Percentiles rank a stretch among this genome's conserved stretches.
Evolutionary conservation across 1,284 basidiomycete species (phyloP).

Genomic region (Ustilago cynodontis): DNA sequence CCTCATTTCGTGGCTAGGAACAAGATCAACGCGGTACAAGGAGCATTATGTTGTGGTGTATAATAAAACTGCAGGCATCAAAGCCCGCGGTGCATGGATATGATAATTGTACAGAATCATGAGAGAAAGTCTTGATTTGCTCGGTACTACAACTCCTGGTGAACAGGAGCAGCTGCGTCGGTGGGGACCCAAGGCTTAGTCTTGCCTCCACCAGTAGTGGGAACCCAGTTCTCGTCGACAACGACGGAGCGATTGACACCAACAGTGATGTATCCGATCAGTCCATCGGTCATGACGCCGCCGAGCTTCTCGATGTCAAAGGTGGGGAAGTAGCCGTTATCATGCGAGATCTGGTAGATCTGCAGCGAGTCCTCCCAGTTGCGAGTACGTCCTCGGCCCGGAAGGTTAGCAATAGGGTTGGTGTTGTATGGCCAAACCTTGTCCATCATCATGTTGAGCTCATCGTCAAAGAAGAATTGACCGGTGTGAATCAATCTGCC

Average conservation of each 20-base stretch:
- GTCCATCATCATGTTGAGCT: conserved; percentile 73
- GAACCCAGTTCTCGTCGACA: conserved; percentile 55
- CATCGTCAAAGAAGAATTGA: conserved; percentile 78
- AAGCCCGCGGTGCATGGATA: background rate
- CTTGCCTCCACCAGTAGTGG: conserved; percentile 47
- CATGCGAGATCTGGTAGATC: conserved; percentile 71
- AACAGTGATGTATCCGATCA: conserved; percentile 72
- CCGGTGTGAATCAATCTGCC: conserved; percentile 74
- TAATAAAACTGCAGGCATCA: background rate
- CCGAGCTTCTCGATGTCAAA: conserved; percentile 72
- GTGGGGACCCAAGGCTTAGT: conserved; percentile 42
- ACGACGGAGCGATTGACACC: conserved; percentile 67
- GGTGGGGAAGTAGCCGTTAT: conserved; percentile 70
- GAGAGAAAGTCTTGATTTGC: background rate
- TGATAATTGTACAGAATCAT: background rate
- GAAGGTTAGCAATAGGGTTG: conserved; percentile 70
- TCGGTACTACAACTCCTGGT: conserved; percentile 30
- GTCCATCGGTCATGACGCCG: conserved; percentile 71
- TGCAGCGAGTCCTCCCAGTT: conserved; percentile 72
- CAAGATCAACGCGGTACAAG: background rate
- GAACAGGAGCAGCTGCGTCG: conserved; percentile 23
- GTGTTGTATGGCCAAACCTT: conserved; percentile 70
- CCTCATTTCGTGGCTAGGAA: background rate
- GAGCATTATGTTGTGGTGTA: background rate
- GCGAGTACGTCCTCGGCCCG: conserved; percentile 70